These are phyloP conservation scores for Podosphaera fusca DNA, from an alignment of 2,329 filamentous ascomycete genomes.

Conservation along the genomic window DNA sequence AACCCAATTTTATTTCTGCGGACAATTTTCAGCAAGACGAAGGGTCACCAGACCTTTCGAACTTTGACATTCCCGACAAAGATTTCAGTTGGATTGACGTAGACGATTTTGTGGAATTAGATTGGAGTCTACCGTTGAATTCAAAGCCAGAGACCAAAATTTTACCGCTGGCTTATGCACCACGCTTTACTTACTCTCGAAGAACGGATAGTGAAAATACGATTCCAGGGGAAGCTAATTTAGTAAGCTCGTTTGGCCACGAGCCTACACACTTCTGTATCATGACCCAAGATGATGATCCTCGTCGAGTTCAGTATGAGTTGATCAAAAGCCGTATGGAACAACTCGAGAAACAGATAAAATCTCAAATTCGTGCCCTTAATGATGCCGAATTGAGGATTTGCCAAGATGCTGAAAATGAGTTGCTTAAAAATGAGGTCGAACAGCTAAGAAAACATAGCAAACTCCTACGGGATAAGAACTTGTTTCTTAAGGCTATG, in stretches of 20 bases:
- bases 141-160: constrained; percentile 87
- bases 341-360: constrained; percentile 56
- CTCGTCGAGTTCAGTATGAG: constrained; percentile 65
- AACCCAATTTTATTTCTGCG: constrained; percentile 28
- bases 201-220: constrained; percentile 78
- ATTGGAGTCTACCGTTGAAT: constrained; percentile 83
- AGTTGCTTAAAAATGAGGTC: constrained; percentile 30
- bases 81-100: constrained; percentile 97
- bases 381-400: constrained; percentile 52
- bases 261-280: constrained; percentile 89
- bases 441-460: constrained; percentile 35
- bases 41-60: constrained; percentile 49
- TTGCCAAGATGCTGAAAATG: constrained; percentile 28
- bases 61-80: constrained; percentile 86
- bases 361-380: constrained; percentile 46
- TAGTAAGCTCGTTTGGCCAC: constrained; percentile 74
- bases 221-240: constrained; percentile 56
- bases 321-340: constrained; percentile 63
- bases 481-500: constrained; percentile 34
- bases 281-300: constrained; percentile 79
- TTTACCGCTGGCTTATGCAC: constrained; percentile 71
- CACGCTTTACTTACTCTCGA: constrained; percentile 90
- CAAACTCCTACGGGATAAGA: constrained; percentile 32
- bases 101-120: constrained; percentile 96
- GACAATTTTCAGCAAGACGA: constrained; percentile 29